Conservation (phyloP, 192 early-diverging fungal genomes). For the Umbelopsis sp. region DNA sequence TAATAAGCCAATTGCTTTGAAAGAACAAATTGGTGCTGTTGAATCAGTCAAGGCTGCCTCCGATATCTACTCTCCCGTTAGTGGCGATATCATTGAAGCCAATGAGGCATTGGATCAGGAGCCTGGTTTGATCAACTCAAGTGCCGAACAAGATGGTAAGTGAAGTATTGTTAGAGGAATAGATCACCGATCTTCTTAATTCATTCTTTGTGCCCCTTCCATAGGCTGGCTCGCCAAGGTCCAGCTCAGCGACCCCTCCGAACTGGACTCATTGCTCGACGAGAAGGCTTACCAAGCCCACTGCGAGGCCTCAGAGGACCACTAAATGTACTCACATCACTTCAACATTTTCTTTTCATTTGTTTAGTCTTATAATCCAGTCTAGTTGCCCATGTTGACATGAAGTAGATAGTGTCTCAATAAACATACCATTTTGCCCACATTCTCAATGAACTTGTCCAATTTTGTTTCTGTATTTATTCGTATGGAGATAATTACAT, state of each 20-base stretch:
- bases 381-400: neutral
- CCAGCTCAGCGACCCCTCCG: slow-evolving; percentile 64
- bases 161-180: neutral
- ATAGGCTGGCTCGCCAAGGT: slow-evolving; percentile 94
- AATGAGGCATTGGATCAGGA: slow-evolving; percentile 68
- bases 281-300: slow-evolving; percentile 67
- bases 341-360: neutral
- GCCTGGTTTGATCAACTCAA: slow-evolving; percentile 79
- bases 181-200: neutral
- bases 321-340: slow-evolving; percentile 18
- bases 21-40: slow-evolving; percentile 76
- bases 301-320: slow-evolving; percentile 39
- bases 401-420: neutral
- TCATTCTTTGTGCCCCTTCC: slow-evolving; percentile 13
- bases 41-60: slow-evolving; percentile 95
- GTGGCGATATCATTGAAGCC: slow-evolving; percentile 79
- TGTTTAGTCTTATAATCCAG: neutral
- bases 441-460: neutral
- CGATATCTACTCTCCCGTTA: slow-evolving; percentile 87
- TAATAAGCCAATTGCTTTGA: neutral
- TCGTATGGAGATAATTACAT: no score
- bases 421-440: slow-evolving; percentile 1
- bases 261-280: slow-evolving; percentile 75
- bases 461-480: no score
- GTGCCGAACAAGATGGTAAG: slow-evolving; percentile 73